These are phyloP conservation scores for Dalechampia spathulata DNA, from an alignment of 441 rosid species.

Conservation along the genomic window DNA sequence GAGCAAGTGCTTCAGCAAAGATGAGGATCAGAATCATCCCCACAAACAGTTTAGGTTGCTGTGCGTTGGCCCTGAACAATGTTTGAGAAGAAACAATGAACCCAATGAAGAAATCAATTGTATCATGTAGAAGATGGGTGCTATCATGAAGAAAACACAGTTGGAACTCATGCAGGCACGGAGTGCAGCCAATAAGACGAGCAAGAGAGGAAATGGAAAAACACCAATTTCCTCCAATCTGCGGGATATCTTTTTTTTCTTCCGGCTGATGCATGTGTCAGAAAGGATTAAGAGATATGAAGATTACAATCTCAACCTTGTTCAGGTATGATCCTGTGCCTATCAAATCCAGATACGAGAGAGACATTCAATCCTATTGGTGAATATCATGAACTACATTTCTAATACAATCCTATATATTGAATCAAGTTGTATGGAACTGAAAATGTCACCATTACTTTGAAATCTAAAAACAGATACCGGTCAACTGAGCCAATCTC, in stretches of 20 bases:
- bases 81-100: conserved; percentile 30
- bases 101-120: too few relatives aligned
- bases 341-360: neutral
- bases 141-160: too few relatives aligned
- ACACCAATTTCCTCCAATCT: neutral
- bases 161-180: too few relatives aligned
- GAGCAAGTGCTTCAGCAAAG: conserved; percentile 73
- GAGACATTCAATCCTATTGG: neutral
- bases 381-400: too few relatives aligned
- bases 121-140: neutral
- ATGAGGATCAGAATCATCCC: conserved; percentile 86
- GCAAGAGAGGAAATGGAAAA: neutral
- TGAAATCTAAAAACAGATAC: too few relatives aligned
- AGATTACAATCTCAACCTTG: neutral
- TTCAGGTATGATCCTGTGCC: neutral
- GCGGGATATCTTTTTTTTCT: neutral
- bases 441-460: too few relatives aligned
- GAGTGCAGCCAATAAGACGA: neutral
- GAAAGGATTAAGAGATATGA: neutral
- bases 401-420: too few relatives aligned
- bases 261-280: too few relatives aligned
- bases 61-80: conserved; percentile 29
- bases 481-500: too few relatives aligned
- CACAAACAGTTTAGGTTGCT: conserved; percentile 77
- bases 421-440: too few relatives aligned